Percentiles rank a stretch among this genome's conserved stretches.
These are phyloP conservation scores for Neurospora sp. DNA, from an alignment of 495 filamentous ascomycete genomes.

Conservation along the genomic window DNA sequence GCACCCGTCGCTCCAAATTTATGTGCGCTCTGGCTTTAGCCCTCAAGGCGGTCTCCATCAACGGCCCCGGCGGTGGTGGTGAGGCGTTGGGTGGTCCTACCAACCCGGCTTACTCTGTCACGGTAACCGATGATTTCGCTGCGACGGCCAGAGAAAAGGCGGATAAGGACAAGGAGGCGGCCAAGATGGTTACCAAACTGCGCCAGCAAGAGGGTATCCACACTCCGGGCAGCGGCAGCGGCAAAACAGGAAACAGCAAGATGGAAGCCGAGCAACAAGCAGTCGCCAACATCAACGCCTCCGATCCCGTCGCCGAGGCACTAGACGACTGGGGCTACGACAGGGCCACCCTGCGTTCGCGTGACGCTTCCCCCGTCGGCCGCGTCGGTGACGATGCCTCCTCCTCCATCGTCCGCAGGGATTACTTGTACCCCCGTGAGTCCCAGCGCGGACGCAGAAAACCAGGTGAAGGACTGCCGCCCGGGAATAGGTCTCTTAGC, in stretches of 20 bases:
- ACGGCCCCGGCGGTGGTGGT: constrained; percentile 64
- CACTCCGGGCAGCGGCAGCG: neutral
- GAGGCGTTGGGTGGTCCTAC: constrained; percentile 55
- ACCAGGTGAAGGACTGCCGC: constrained; percentile 30
- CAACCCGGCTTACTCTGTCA: constrained; percentile 67
- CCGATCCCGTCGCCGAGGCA: constrained; percentile 25
- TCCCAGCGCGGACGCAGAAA: constrained; percentile 38
- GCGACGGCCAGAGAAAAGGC: constrained; percentile 48
- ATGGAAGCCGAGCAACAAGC: constrained; percentile 23
- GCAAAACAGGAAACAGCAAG: constrained; percentile 8
- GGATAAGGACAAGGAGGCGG: constrained; percentile 49
- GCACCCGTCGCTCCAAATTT: constrained; percentile 83
- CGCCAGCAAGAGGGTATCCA: neutral
- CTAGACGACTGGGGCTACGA: constrained; percentile 34
- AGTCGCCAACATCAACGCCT: constrained; percentile 27
- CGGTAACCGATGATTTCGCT: constrained; percentile 55
- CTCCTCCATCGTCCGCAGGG: constrained; percentile 5
- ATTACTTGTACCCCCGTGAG: constrained; percentile 20
- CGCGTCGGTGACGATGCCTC: constrained; percentile 17
- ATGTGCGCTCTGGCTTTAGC: constrained; percentile 89
- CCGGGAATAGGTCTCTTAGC: constrained; percentile 13
- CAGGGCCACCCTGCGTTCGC: constrained; percentile 20
- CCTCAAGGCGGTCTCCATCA: constrained; percentile 77
- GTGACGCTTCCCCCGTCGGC: constrained; percentile 19
- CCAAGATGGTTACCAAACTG: constrained; percentile 42